Base-by-base conservation (phyloP, 192 early-diverging fungal genomes). In the Physocladia obscura region DNA sequence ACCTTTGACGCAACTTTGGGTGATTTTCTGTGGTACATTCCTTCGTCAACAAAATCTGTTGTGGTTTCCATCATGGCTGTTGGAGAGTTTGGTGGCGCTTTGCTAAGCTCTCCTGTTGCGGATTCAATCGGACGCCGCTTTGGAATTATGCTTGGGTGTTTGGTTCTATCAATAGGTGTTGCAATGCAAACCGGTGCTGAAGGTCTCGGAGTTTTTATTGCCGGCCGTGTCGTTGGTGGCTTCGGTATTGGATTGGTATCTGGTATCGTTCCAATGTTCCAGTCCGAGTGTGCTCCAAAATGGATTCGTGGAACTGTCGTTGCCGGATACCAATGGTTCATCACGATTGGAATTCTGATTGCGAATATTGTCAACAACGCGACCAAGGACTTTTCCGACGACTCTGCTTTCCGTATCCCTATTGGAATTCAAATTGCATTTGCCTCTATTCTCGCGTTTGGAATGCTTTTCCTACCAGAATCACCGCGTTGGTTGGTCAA, bases 231-330 rank as follows among this genome's bases (percentile, higher is more conserved):
- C 27, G 69, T 81, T 39, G 74, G 81, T 50, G 81, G 81, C 39
- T 47, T 84, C 24, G 76, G 70, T 39, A 72, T 82, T 4, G 81
- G 81, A 32, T 39, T 82, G 5, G 29, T 80, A n/a, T 70, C 68
- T 50, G 72, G 61, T 21, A 36, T 83, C 24, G 68, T 83, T 44
- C 81, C 81, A n/a, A 50, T 81, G 21, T 82, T 83, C 65, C 60
- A 77, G 39, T 64, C 81, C 47, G 81, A 82, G 50, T 61, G 67
- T 26, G 77, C 78, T 22, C 74, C 81, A 21, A 77, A 76, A 36
- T 57, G 71, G 29, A 79, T 84, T 39, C 62, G 81, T 67, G 81
- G 81, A 22, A 56, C 69, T 17, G 55, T 82, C 37, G 71, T 77
- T 40, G 39, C 76, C 26, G 62, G 54, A 11, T 84, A 82, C 63